phyloP scores from a whole-genome alignment of 2,329 filamentous ascomycete genomes.

The Polychaeton citri region DNA sequence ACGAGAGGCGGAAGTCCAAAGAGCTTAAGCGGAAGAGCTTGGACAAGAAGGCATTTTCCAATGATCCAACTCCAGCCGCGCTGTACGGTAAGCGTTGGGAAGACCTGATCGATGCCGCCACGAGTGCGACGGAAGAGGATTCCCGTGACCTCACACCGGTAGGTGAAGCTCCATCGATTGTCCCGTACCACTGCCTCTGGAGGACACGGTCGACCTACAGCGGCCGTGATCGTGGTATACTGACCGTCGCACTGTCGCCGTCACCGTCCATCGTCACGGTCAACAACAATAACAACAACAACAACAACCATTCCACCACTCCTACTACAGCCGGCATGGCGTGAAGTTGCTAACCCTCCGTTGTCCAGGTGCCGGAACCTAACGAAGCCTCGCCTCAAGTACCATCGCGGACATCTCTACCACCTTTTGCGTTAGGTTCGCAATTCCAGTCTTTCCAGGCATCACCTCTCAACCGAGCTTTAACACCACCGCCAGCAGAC shows the following conservation, averaged over 20 bases:
- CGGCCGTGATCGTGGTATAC: too few relatives aligned
- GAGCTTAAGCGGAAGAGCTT: slow-evolving; percentile 61
- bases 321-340: neutral
- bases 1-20: slow-evolving; percentile 69
- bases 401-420: slow-evolving; percentile 45
- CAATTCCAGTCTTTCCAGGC: slow-evolving; percentile 62
- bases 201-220: too few relatives aligned
- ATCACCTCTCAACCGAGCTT: slow-evolving; percentile 76
- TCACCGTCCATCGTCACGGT: too few relatives aligned
- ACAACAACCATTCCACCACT: too few relatives aligned
- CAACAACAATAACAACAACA: too few relatives aligned
- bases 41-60: slow-evolving; percentile 70
- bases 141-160: slow-evolving; percentile 78
- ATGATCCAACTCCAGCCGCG: slow-evolving; percentile 64
- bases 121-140: slow-evolving; percentile 85
- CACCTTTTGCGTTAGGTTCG: slow-evolving; percentile 38
- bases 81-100: slow-evolving; percentile 83
- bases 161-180: slow-evolving; percentile 28
- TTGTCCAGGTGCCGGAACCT: neutral
- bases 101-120: slow-evolving; percentile 86
- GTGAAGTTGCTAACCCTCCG: neutral
- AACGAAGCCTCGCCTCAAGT: slow-evolving; percentile 26
- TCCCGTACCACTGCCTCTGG: slow-evolving; percentile 1
- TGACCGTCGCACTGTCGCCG: slow-evolving; percentile 38
- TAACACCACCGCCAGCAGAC: slow-evolving; percentile 59